These are phyloP conservation scores for Venturia asperata DNA, from an alignment of 2,329 filamentous ascomycete species.

Conservation along the genomic window DNA sequence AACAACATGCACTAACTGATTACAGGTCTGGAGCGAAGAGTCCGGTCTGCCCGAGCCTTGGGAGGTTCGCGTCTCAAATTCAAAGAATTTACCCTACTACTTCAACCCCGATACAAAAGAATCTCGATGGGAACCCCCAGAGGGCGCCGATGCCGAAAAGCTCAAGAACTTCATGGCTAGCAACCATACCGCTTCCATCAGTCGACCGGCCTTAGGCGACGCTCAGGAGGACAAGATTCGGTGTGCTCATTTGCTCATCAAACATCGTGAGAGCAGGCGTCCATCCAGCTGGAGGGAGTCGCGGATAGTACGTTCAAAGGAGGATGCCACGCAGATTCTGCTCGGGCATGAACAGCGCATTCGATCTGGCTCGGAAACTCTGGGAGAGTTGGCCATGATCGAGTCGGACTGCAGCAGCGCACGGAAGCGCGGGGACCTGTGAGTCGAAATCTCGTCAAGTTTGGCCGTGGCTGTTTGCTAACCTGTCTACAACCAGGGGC, in stretches of 20 bases:
- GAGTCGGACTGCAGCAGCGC: constrained; percentile 97
- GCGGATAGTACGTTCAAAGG: constrained; percentile 79
- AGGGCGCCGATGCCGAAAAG: constrained; percentile 80
- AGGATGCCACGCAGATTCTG: constrained; percentile 76
- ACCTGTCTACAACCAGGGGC: constrained; percentile 40
- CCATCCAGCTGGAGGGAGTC: constrained; percentile 91
- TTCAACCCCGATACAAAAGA: constrained; percentile 83
- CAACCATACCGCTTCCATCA: constrained; percentile 61
- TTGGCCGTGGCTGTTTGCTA: constrained; percentile 1
- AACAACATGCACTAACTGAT: background rate
- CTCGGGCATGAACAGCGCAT: constrained; percentile 69
- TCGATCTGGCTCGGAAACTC: constrained; percentile 55
- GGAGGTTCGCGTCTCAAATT: constrained; percentile 97
- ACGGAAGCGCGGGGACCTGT: constrained; percentile 84
- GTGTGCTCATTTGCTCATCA: constrained; percentile 85
- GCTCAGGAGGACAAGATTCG: constrained; percentile 76
- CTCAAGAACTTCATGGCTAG: constrained; percentile 90
- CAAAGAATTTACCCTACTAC: constrained; percentile 98
- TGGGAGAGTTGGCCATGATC: constrained; percentile 77
- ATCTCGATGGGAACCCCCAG: constrained; percentile 91
- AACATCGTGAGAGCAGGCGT: constrained; percentile 81
- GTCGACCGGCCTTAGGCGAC: constrained; percentile 27
- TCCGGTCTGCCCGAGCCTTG: constrained; percentile 78
- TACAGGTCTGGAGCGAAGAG: constrained; percentile 47
- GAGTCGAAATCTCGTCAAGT: constrained; percentile 31